Evolutionary conservation across 1,139 yeast genomes (phyloP).

Genomic region (Scheffersomyces illinoinensis): DNA sequence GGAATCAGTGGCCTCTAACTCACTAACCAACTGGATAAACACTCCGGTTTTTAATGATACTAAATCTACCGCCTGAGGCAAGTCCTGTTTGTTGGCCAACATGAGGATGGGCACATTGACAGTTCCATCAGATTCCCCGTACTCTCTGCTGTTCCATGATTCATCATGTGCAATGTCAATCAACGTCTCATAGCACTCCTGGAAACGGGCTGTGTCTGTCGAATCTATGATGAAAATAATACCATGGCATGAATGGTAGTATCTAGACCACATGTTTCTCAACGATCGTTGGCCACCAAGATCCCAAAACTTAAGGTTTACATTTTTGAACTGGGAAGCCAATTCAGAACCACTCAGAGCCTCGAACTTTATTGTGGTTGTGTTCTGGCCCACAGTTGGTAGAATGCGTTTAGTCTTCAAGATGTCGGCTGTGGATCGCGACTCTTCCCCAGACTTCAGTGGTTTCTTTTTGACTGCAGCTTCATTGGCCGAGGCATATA

Average conservation of each 20-base stretch:
- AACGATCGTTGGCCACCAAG: conserved; percentile 90
- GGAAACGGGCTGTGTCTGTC: conserved; percentile 76
- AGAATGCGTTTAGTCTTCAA: conserved; percentile 55
- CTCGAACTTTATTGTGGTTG: conserved; percentile 45
- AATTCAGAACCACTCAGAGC: conserved; percentile 24
- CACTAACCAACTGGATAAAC: conserved; percentile 77
- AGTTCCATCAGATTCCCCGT: conserved; percentile 9
- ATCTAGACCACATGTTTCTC: conserved; percentile 83
- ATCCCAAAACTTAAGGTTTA: conserved; percentile 85
- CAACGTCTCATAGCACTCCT: conserved; percentile 75
- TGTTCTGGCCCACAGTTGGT: conserved; percentile 52
- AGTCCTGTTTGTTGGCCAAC: conserved; percentile 95
- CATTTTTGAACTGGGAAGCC: conserved; percentile 44
- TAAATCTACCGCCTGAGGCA: conserved; percentile 70
- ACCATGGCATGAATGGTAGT: conserved; percentile 85
- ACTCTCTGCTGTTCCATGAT: conserved; percentile 27
- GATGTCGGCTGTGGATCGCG: conserved; percentile 24
- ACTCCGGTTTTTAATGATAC: conserved; percentile 78
- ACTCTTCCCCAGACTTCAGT: conserved; percentile 9
- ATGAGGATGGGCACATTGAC: conserved; percentile 83
- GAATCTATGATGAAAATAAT: conserved; percentile 91
- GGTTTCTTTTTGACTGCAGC: conserved; percentile 6
- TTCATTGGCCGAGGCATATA: conserved; percentile 34
- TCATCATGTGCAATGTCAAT: conserved; percentile 44
- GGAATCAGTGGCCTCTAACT: conserved; percentile 86